A percentile compares a stretch with the other conserved stretches of the same genome.
Conservation (phyloP, 495 filamentous ascomycete genomes). For the Annulohypoxylon moriforme region DNA sequence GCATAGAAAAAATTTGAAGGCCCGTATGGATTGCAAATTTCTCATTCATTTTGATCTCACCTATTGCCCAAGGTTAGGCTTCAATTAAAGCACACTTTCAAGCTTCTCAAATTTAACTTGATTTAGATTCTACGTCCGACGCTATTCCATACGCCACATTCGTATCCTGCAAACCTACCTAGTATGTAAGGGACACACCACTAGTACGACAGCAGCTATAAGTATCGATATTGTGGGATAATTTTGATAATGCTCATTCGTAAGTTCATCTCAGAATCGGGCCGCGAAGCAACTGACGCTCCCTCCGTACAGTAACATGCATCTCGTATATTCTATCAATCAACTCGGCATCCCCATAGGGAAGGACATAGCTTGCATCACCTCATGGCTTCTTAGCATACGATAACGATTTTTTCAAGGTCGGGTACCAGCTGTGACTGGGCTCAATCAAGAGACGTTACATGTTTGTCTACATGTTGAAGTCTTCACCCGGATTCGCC, state of each 20-base stretch:
- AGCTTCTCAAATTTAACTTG: not conserved
- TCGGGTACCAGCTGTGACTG: not conserved
- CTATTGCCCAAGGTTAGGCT: not conserved
- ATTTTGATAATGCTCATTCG: not conserved
- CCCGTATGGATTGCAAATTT: not conserved
- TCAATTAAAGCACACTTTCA: not conserved
- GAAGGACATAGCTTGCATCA: not conserved
- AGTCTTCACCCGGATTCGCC: slow-evolving; percentile 31
- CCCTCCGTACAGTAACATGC: no score
- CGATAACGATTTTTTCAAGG: not conserved
- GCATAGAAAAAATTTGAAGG: not conserved
- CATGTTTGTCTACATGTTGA: slow-evolving; percentile 32
- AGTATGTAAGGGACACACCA: not conserved
- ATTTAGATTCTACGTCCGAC: not conserved
- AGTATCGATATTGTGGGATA: not conserved
- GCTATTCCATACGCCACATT: not conserved
- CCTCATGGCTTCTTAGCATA: not conserved
- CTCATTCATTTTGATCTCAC: not conserved
- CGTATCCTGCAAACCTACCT: not conserved
- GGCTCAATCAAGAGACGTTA: not conserved
- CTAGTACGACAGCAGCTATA: not conserved
- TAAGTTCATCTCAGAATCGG: not conserved
- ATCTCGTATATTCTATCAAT: not conserved
- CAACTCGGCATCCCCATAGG: not conserved
- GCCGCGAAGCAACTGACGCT: not conserved